phyloP scores from a whole-genome alignment of 495 filamentous ascomycete species.

The Hypoxylon crocopeplum region DNA sequence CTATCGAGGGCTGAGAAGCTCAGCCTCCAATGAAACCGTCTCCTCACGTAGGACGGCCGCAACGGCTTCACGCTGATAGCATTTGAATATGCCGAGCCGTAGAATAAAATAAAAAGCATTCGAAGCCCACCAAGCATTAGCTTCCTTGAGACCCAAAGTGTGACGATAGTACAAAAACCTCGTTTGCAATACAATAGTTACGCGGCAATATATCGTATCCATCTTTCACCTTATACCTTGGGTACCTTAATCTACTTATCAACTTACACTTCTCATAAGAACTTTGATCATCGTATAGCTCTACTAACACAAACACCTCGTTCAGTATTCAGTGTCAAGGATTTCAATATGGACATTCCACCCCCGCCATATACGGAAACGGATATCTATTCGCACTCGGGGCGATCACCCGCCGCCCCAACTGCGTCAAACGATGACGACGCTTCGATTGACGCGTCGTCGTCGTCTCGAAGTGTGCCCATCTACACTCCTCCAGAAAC shows the following conservation, averaged over 20 bases:
- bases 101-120: constrained; percentile 20
- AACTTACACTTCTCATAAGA: too few relatives aligned
- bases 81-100: constrained; percentile 6
- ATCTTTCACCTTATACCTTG: too few relatives aligned
- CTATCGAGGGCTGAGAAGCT: constrained; percentile 26
- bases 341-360: constrained; percentile 45
- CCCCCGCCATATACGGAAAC: constrained; percentile 60
- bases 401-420: constrained; percentile 19
- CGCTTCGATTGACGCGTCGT: constrained; percentile 35
- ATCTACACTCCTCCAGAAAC: constrained; percentile 58
- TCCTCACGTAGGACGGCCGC: not conserved
- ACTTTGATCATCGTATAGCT: too few relatives aligned
- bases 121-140: constrained; percentile 13
- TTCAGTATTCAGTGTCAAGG: constrained; percentile 2
- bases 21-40: constrained; percentile 25
- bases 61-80: constrained; percentile 3
- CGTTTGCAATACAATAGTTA: too few relatives aligned
- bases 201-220: too few relatives aligned
- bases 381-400: constrained; percentile 52
- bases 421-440: constrained; percentile 26
- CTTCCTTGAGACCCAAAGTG: not conserved
- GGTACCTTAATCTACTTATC: too few relatives aligned
- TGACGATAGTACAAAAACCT: too few relatives aligned
- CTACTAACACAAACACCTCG: not conserved
- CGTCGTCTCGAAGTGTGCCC: constrained; percentile 46